Conservation (phyloP, 2,329 filamentous ascomycete genomes). For the Lomentospora prolificans region DNA sequence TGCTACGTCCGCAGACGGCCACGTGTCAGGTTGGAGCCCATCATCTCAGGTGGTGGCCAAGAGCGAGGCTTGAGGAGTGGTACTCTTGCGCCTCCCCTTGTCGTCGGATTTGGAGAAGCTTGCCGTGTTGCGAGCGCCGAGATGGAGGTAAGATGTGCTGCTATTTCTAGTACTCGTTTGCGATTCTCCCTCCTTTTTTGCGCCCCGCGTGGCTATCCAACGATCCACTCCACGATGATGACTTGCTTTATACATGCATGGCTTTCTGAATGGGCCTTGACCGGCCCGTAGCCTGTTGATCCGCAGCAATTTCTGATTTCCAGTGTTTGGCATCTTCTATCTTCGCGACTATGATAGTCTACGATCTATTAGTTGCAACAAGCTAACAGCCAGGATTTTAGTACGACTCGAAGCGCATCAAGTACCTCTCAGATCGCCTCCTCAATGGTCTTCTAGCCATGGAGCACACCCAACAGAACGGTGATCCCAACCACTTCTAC, state of each 20-base stretch:
- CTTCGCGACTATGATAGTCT: background rate
- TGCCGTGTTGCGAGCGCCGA: slow-evolving; percentile 87
- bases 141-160: slow-evolving; percentile 60
- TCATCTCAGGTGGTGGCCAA: slow-evolving; percentile 94
- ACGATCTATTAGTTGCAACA: background rate
- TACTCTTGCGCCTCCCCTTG: slow-evolving; percentile 78
- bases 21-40: slow-evolving; percentile 85
- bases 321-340: background rate
- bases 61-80: slow-evolving; percentile 92
- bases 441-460: slow-evolving; percentile 73
- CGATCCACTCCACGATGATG: slow-evolving; percentile 56
- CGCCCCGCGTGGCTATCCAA: slow-evolving; percentile 13
- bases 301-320: slow-evolving; percentile 57
- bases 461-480: slow-evolving; percentile 89
- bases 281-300: slow-evolving; percentile 46
- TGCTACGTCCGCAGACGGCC: slow-evolving; percentile 91
- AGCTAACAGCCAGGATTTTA: slow-evolving; percentile 27
- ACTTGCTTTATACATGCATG: slow-evolving; percentile 79
- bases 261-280: slow-evolving; percentile 73
- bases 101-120: slow-evolving; percentile 91
- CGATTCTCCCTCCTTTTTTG: slow-evolving; percentile 10
- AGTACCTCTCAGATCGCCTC: slow-evolving; percentile 71
- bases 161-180: slow-evolving; percentile 14
- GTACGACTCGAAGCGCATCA: slow-evolving; percentile 88
- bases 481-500: slow-evolving; percentile 74